phyloP scores from a whole-genome alignment of 306 rosid species.

The Coriaria nepalensis region DNA sequence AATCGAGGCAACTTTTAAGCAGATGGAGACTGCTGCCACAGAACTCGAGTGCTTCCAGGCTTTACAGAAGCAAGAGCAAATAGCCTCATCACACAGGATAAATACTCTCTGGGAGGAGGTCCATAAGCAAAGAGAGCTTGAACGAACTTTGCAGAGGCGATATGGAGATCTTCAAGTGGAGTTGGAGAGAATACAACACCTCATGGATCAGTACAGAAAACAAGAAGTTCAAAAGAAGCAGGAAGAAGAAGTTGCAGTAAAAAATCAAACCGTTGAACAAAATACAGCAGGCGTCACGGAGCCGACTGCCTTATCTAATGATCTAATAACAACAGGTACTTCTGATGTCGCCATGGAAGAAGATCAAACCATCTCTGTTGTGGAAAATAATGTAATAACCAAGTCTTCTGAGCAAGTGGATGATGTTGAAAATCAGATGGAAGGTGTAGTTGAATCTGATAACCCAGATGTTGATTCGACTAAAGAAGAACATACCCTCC shows the following conservation, averaged over 20 bases:
- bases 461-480: constrained; percentile 6
- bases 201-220: constrained; percentile 30
- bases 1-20: constrained; percentile 76
- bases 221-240: constrained; percentile 20
- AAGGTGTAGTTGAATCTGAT: constrained; percentile 13
- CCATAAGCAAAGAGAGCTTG: constrained; percentile 78
- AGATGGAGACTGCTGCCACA: constrained; percentile 72
- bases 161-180: constrained; percentile 57
- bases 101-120: constrained; percentile 62
- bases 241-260: constrained; percentile 39
- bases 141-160: constrained; percentile 50
- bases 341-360: constrained; percentile 20
- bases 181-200: constrained; percentile 35
- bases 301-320: constrained; percentile 16
- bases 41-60: constrained; percentile 84
- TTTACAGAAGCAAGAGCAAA: constrained; percentile 69
- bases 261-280: constrained; percentile 17
- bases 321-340: constrained; percentile 10
- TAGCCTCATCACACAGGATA: constrained; percentile 68
- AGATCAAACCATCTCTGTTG: constrained; percentile 13
- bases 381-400: background rate
- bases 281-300: constrained; percentile 14
- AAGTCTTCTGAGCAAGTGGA: constrained; percentile 10
- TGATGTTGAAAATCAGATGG: constrained; percentile 17
- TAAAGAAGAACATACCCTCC: background rate